Conservation (phyloP, 148 eudicot genomes). For the Rhododendron vialii region DNA sequence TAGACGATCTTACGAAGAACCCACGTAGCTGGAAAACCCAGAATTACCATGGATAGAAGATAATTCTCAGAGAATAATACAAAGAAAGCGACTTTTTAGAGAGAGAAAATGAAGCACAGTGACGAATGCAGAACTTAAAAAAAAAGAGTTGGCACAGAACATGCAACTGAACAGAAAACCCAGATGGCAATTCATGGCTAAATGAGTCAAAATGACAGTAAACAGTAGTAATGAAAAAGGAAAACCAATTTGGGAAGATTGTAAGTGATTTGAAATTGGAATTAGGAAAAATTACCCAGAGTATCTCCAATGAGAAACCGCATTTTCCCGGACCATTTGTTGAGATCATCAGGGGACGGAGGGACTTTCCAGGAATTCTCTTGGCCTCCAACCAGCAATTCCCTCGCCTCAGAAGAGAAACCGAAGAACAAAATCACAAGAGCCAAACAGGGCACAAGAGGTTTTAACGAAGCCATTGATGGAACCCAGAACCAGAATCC, state of each 20-base stretch:
- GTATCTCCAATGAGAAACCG: slow-evolving; percentile 30
- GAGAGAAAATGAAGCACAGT: not conserved
- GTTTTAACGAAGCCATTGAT: slow-evolving; percentile 14
- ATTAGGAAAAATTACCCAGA: slow-evolving; percentile 18
- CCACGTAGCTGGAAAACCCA: too few species aligned
- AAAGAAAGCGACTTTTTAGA: not conserved
- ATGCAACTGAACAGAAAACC: not conserved
- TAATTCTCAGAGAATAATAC: not conserved
- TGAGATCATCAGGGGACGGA: slow-evolving; percentile 21
- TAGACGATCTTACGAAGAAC: not conserved
- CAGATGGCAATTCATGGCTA: not conserved
- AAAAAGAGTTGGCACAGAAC: not conserved
- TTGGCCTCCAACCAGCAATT: slow-evolving; percentile 20
- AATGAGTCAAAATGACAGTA: not conserved
- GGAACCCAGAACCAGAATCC: not conserved
- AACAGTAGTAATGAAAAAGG: too few species aligned
- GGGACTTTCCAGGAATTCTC: slow-evolving; percentile 28
- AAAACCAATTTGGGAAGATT: not conserved
- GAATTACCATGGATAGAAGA: not conserved
- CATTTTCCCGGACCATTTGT: slow-evolving; percentile 23
- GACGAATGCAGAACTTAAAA: not conserved
- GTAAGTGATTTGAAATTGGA: not conserved
- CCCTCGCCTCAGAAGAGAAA: slow-evolving; percentile 19
- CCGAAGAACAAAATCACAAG: not conserved
- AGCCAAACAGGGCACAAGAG: slow-evolving; percentile 6